Evolutionary conservation across 108 stramenopile genomes (phyloP).

Genomic region (Parietichytrium sp.): DNA sequence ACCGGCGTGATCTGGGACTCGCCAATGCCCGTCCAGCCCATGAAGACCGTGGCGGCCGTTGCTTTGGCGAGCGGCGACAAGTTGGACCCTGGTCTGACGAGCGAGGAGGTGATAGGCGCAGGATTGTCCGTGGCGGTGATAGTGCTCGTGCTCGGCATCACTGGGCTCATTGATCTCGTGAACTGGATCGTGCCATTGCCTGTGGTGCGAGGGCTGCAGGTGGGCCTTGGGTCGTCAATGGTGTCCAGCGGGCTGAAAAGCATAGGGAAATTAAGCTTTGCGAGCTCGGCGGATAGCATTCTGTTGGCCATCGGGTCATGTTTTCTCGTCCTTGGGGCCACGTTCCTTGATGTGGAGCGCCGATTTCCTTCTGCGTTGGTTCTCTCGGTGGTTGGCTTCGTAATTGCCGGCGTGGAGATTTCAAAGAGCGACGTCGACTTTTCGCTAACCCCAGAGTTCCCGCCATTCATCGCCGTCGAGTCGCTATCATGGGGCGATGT

Average conservation of each 20-base stretch:
- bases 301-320: slow-evolving; percentile 54
- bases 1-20: slow-evolving; percentile 71
- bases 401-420: not conserved
- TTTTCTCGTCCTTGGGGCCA: slow-evolving; percentile 38
- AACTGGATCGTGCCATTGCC: slow-evolving; percentile 68
- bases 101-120: slow-evolving; percentile 63
- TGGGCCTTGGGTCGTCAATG: slow-evolving; percentile 73
- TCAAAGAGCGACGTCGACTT: not conserved
- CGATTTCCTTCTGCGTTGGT: not conserved
- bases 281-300: slow-evolving; percentile 63
- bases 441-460: not conserved
- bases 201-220: slow-evolving; percentile 73
- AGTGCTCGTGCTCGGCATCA: slow-evolving; percentile 63
- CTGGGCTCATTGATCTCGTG: slow-evolving; percentile 70
- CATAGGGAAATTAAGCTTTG: slow-evolving; percentile 63
- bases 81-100: not conserved
- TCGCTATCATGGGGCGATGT: slow-evolving; percentile 61
- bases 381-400: not conserved
- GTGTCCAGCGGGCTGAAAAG: slow-evolving; percentile 63
- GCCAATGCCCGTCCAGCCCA: slow-evolving; percentile 83
- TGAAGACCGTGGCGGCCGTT: slow-evolving; percentile 78
- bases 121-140: slow-evolving; percentile 69
- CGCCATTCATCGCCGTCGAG: slow-evolving; percentile 40
- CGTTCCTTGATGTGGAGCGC: slow-evolving; percentile 45
- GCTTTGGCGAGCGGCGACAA: slow-evolving; percentile 55